Base-by-base conservation (phyloP, 2,329 filamentous ascomycete genomes). In the Fusarium bulbicola region DNA sequence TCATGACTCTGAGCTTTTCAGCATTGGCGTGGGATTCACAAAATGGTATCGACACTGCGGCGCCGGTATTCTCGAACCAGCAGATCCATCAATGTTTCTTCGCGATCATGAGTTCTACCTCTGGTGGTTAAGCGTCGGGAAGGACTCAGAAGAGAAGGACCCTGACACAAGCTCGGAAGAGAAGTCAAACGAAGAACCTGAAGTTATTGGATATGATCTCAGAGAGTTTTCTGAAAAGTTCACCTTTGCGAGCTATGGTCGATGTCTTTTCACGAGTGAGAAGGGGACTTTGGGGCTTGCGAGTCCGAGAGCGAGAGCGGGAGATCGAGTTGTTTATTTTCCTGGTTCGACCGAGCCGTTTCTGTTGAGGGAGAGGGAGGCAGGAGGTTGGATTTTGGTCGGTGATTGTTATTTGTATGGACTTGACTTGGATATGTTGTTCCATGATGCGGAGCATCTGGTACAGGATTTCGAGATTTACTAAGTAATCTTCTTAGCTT, bases 11-110 rank as follows among this genome's bases (percentile, higher is more conserved):
- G 39, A 36, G 1, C 3, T 52, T 0, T 37, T 13, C 4, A 24
- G 14, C 6, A 6, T 24, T 8, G 46, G 50, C 2, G 3, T 47
- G 1, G 69, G 57, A 0, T 72, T 72, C 28, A 59, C 65, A 1
- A 21, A 49, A 0, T 72, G 68, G 69, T 72, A 72, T 39, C 64
- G 69, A 1, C 69, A 69, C 32, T 72, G 43, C 16, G 68, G 69
- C 1, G n/a, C 49, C 3, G 47, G 58, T 2, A 11, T 65, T 3
- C 53, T 72, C 13, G 58, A 72, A 12, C 3, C 36, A 6, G 1
- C 32, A 0, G 69, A 72, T 18, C 36, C 63, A 11, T 37, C 47
- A 0, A 43, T 56, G 43, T 63, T 64, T 16, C 37, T 72, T 18
- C 63, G 69, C 0, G 26, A 72, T 2, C 49, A 36, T 4, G 69